Conservation (phyloP, 169 alveolate species). For the Cystoisospora suis region DNA sequence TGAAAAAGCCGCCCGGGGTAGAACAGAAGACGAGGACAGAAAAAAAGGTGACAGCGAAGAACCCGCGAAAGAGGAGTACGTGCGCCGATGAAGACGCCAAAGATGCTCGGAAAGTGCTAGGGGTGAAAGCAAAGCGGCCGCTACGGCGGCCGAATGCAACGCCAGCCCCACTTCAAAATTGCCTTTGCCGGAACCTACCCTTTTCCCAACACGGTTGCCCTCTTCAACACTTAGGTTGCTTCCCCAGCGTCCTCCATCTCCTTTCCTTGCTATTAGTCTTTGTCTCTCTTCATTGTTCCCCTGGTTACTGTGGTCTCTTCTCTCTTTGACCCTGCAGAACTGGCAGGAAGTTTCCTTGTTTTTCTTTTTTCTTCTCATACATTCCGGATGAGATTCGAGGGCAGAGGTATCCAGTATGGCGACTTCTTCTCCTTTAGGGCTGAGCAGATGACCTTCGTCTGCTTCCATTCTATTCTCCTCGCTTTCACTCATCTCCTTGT, state of each 20-base stretch:
- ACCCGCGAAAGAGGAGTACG: background rate
- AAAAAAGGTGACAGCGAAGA: background rate
- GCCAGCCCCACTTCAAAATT: background rate
- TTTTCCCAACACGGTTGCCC: background rate
- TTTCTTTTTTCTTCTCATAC: too few relatives aligned
- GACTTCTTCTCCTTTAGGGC: too few relatives aligned
- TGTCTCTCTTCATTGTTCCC: too few relatives aligned
- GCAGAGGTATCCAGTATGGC: too few relatives aligned
- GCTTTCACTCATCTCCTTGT: background rate
- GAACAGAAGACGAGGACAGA: background rate
- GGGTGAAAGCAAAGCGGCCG: background rate
- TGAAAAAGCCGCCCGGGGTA: too few relatives aligned
- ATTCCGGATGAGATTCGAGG: too few relatives aligned
- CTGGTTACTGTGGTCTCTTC: too few relatives aligned
- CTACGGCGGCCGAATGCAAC: slow-evolving; percentile 23
- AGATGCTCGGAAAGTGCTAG: background rate
- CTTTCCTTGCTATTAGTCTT: too few relatives aligned
- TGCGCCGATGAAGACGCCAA: background rate
- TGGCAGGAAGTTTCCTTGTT: background rate
- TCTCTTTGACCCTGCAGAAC: background rate
- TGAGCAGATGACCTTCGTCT: background rate
- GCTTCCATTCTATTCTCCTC: background rate
- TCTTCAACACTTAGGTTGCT: background rate
- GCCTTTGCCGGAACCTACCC: background rate
- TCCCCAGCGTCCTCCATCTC: background rate